Base-by-base conservation (phyloP, 192 early-diverging fungal species). In the Coemansia guatemalensis region DNA sequence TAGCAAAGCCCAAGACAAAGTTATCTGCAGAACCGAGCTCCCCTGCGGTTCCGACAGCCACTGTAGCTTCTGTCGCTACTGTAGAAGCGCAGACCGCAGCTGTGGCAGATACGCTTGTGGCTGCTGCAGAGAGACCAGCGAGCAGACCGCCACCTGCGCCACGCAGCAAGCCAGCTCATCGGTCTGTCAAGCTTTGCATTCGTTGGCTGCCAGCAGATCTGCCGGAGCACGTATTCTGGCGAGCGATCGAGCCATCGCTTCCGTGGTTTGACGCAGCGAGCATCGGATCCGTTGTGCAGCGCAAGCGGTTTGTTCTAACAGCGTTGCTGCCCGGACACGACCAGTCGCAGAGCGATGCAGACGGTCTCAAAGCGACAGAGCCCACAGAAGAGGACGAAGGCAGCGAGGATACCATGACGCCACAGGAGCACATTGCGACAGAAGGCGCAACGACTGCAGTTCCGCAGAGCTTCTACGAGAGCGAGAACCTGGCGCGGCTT, bases 181-280 rank as follows among this genome's bases (percentile, higher is more conserved):
- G 11, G 35, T 39, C 48, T 0, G 67, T 68, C 27, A 78, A 78
- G 59, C 60, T 78, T n/a, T 69, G 71, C 32, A 58, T 78, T 21
- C 70, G 76, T 56, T 73, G 76, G 76, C 56, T 78, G 49, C 77
- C 77, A 14, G 57, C 62, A 12, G 71, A 74, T 30, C 64, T 80
- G 2, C 77, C 77, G 32, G 77, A 80, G 23, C 71, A 80, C 23
- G 71, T 80, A 44, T 74, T 80, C 50, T 80, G 78, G 78, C 66
- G 44, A 14, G 63, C 78, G 0, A 61, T 63, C 2, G 78, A 80
- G 62, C 44, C 78, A 1, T 60, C 78, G 0, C 61, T 80, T 21
- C 78, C 68, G 8, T 80, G 78, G 78, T 74, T 70, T 21, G 65
- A 68, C 27, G 47, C 68, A 4, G 44, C 49, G 33, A 20, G 26